Base-by-base conservation (phyloP, 1,139 yeast species). In the Yamadazyma dendronema region DNA sequence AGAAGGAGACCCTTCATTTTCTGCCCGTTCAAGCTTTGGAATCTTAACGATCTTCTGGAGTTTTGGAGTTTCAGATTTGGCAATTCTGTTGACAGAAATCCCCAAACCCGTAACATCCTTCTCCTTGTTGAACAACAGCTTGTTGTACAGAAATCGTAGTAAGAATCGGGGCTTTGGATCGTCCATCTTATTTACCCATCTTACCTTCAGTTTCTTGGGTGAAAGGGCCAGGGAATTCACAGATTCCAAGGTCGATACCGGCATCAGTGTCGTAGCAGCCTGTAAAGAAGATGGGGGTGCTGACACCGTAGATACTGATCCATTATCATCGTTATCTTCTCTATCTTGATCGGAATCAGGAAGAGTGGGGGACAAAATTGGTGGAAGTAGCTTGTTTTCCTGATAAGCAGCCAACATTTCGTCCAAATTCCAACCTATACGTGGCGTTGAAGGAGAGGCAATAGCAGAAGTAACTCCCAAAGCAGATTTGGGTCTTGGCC, bases 341-440 rank as follows among this genome's bases (percentile, higher is more conserved):
- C 34, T 19, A 19, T 19, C 16, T 10, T 6, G 25, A 12, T 10
- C 8, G 28, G 45, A 43, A 12, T 54, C 53, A 0, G 75, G 75
- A 12, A 71, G 46, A 0, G 72, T 65, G 2, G 77, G 77, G 3
- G 74, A 67, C 24, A 71, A 50, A 7, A 62, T 59, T 0, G 69
- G 67, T 1, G 77, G 77, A 30, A 71, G 56, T 2, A 40, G 31
- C 2, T 68, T 68, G n/a, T 52, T 44, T 5, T 64, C 65, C 22
- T 57, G 54, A 47, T 67, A 70, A n/a, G 64, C 54, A 17, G 53
- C 29, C 21, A 69, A 40, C 58, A 71, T 54, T 17, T 70, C 74
- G 31, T 70, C 73, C 35, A 71, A 46, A 43, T 67, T 67, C 76
- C 77, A 71, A 6, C 56, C 33, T n/a, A 50, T 29, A 14, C 31